Conservation (phyloP, 2,329 filamentous ascomycete species). For the Arthroderma sp. region DNA sequence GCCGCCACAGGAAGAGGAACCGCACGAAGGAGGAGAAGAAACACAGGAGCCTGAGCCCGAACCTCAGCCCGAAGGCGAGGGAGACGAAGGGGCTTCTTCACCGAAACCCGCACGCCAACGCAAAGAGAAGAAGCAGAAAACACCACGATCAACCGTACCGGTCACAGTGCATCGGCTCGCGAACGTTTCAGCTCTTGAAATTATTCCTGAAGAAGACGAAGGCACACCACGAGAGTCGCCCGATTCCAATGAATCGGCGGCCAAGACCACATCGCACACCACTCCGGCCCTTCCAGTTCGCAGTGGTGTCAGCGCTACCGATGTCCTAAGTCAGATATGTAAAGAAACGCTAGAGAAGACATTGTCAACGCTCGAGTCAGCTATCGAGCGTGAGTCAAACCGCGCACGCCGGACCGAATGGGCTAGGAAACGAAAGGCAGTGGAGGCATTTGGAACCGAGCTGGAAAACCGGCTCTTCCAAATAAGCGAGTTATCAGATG, state of each 20-base stretch:
- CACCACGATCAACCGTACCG: constrained; percentile 18
- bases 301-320: constrained; percentile 37
- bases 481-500: constrained; percentile 40
- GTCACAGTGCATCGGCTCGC: constrained; percentile 30
- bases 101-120: not conserved
- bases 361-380: constrained; percentile 29
- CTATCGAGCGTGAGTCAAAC: constrained; percentile 28
- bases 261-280: constrained; percentile 19
- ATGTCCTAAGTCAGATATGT: constrained; percentile 39
- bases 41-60: not conserved
- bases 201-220: constrained; percentile 8
- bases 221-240: constrained; percentile 18
- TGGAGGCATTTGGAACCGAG: constrained; percentile 36
- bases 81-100: not conserved
- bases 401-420: constrained; percentile 27
- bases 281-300: constrained; percentile 23
- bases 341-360: constrained; percentile 38
- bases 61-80: not conserved
- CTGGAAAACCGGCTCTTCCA: constrained; percentile 38
- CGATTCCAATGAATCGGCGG: constrained; percentile 17
- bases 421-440: constrained; percentile 34
- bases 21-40: not conserved
- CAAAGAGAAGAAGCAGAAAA: not conserved
- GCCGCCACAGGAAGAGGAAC: not conserved
- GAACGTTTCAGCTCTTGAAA: constrained; percentile 22